Evolutionary conservation across 2,329 filamentous ascomycete species (phyloP), one percentile per base, ranked within the genome.

Genomic region (Penicillium sp.): DNA sequence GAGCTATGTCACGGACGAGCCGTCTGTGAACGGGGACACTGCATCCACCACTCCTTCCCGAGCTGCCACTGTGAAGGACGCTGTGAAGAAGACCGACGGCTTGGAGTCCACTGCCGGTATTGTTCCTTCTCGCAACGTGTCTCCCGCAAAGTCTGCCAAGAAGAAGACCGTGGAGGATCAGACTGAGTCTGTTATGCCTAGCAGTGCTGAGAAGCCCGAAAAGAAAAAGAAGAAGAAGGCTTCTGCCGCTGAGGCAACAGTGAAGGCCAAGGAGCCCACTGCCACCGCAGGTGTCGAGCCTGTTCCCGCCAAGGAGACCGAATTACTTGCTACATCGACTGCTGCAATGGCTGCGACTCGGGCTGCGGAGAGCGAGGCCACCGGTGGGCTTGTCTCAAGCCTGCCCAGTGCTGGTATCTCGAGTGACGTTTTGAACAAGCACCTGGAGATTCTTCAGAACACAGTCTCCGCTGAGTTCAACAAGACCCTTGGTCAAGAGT

Each of bases 181-280:
- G 46, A 62, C 48, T 42, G 69, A 70, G 39, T 46, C 48, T 14
- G 41, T 61, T 14, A 16, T 64, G 10, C 48, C 65, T 14, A 61
- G 52, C 31, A 48, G 54, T 24, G 58, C 73, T 0, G 85, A 88
- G 56, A 87, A 84, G 72, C 63, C 74, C 1, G 87, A 90, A 63
- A 88, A 86, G 76, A 89, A 82, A 66, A 81, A 90, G 78, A 92
- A 90, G 78, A 81, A 79, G 53, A 77, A 76, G 51, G 69, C 71
- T 5, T 69, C 73, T 22, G 51, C 58, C 24, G 44, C 54, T 7
- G 78, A 79, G 4, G 72, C 75, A 11, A 69, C 73, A 30, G 74
- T 73, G 2, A 83, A 85, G 54, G 72, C 66, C 50, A 74, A 69
- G 48, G 66, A 71, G 50, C 64, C 59, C 11, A 59, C 52, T 20